phyloP scores from a whole-genome alignment of 352 stramenopile species.

The Lagenidium sp. region DNA sequence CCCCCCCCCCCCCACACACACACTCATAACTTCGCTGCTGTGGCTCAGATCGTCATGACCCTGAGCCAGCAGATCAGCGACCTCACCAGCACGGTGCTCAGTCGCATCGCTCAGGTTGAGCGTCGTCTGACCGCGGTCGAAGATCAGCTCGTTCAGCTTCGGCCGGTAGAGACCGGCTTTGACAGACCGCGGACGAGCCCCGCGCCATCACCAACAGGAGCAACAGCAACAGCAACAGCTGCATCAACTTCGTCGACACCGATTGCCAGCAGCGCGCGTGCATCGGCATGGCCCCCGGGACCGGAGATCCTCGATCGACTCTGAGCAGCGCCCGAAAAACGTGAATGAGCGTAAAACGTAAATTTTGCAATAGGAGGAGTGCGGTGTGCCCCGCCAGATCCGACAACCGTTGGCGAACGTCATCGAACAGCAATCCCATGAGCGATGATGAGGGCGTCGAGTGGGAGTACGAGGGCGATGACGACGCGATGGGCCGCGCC shows the following conservation, averaged over 20 bases:
- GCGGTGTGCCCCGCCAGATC: no score
- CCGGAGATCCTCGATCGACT: slow-evolving; percentile 8
- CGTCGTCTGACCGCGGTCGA: slow-evolving; percentile 8
- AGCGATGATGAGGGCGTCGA: no score
- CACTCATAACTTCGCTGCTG: no score
- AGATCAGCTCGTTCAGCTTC: slow-evolving; percentile 8
- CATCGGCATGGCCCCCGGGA: slow-evolving; percentile 4
- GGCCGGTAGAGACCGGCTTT: background rate
- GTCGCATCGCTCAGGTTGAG: slow-evolving; percentile 10
- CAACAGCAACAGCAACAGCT: background rate
- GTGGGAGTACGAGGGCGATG: no score
- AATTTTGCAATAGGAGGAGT: no score
- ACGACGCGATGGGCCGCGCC: no score
- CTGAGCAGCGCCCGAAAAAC: no score
- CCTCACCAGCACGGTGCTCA: slow-evolving; percentile 15
- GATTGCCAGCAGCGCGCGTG: background rate
- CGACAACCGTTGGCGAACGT: no score
- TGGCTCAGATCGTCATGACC: slow-evolving; percentile 12
- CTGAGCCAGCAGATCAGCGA: slow-evolving; percentile 16
- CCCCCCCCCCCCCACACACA: no score
- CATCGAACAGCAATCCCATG: no score
- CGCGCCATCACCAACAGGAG: background rate
- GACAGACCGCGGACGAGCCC: background rate
- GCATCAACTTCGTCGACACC: background rate
- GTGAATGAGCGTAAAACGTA: no score